These are phyloP conservation scores for Cucurbita moschata DNA, from an alignment of 306 rosid species.

Conservation along the genomic window DNA sequence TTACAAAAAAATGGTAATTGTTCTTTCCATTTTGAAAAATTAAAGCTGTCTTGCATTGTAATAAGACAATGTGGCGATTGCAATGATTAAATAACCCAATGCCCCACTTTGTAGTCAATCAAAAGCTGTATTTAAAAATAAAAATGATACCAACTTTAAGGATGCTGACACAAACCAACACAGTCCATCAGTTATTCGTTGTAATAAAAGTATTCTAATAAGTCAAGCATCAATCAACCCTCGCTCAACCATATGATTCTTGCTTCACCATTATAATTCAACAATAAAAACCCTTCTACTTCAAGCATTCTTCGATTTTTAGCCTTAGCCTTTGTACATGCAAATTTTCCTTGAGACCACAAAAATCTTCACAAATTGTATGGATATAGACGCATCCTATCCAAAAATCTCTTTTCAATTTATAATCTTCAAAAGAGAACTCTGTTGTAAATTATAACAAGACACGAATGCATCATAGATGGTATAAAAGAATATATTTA, in stretches of 20 bases:
- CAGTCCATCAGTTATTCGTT: no score
- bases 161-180: no score
- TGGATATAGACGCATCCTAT: background rate
- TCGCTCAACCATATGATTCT: background rate
- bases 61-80: no score
- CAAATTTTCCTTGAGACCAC: background rate
- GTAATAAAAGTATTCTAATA: background rate
- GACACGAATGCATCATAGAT: background rate
- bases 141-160: no score
- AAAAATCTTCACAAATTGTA: background rate
- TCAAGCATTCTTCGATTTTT: background rate
- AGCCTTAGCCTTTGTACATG: background rate
- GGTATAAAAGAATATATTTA: slow-evolving; percentile 12
- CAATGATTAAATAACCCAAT: no score
- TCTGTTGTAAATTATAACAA: background rate
- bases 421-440: background rate
- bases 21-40: no score
- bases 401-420: background rate
- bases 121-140: no score
- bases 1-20: no score
- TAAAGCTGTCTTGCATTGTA: no score
- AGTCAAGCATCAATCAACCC: background rate
- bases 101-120: no score
- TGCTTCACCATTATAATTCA: background rate
- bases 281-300: background rate